Evolutionary conservation across 306 rosid species (phyloP), one percentile per base, ranked within the genome.

Genomic region (Vigna mungo): DNA sequence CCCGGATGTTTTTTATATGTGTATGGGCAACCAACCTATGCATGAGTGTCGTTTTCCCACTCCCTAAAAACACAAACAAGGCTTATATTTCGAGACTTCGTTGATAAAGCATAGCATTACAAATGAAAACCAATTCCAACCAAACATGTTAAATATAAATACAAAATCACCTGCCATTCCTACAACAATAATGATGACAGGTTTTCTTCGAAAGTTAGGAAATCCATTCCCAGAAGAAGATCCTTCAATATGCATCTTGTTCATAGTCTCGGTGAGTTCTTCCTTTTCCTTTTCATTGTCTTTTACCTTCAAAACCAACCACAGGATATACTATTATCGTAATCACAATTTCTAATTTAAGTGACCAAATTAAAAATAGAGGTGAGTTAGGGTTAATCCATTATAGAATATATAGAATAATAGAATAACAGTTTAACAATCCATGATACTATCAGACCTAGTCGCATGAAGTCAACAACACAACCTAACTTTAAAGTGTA

Each of bases 41-140:
- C 8, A 95, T 80, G 16, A 95, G 82, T 6, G 99, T 92, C 6
- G 96, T 95, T 84, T 95, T 95, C 55, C 99, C 99, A 81, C 91
- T 90, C 75, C 99, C 99, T 95, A 61, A 68, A 66, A 77, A 75
- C 76, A 79, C 70, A 85, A 25, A 43, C 12, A 71, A 56, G 67
- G n/a, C 47, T 83, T 20, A 58, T 41, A 9, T 66, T 82, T 46
- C 5, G 1, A 54, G 43, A 53, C 60, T 13, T 70, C 6, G 6
- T 71, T 79, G 66, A 64, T 9, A 59, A 68, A 69, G 9, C 30
- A 73, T 55, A 56, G 18, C 6, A 51, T 30, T 30, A 43, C 46
- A 18, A 32, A 27, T 6, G 4, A 20, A 23, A 37, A 12, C 44
- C 9, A 18, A 1, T 3, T 68, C 51, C 23, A 58, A 16, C 46